These are phyloP conservation scores for Cryptosporidium sp. DNA, from an alignment of 169 alveolate genomes.

Conservation along the genomic window DNA sequence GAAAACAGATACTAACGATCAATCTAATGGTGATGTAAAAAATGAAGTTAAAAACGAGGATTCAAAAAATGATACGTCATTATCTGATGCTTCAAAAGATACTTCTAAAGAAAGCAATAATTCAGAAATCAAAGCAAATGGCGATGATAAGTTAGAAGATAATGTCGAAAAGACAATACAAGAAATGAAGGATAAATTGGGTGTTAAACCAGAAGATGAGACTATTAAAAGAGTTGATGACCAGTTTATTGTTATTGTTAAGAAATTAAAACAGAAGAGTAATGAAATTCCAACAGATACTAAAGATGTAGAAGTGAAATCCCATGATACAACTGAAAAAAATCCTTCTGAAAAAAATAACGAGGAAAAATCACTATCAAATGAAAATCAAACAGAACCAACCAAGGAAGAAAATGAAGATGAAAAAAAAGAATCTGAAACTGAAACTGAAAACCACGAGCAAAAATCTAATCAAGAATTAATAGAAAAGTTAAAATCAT, in stretches of 20 bases:
- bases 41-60: too few relatives aligned
- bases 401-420: neutral
- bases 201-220: neutral
- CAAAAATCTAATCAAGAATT: conserved; percentile 28
- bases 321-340: neutral
- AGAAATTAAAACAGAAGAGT: neutral
- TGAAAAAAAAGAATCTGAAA: conserved; percentile 5
- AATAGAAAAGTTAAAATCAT: conserved; percentile 49
- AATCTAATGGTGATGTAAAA: neutral
- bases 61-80: neutral
- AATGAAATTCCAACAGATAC: conserved; percentile 14
- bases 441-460: neutral
- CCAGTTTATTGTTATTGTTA: conserved; percentile 11
- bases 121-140: neutral
- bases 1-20: neutral
- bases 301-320: conserved; percentile 13
- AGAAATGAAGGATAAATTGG: conserved; percentile 33
- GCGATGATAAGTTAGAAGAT: neutral
- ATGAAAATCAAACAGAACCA: neutral
- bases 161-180: conserved; percentile 14
- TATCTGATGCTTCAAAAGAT: neutral
- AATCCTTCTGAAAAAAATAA: neutral
- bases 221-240: conserved; percentile 21
- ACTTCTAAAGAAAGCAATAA: neutral
- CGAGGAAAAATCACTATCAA: neutral